phyloP scores from a whole-genome alignment of 805 yeast species.

The Pichia phayaonensis region DNA sequence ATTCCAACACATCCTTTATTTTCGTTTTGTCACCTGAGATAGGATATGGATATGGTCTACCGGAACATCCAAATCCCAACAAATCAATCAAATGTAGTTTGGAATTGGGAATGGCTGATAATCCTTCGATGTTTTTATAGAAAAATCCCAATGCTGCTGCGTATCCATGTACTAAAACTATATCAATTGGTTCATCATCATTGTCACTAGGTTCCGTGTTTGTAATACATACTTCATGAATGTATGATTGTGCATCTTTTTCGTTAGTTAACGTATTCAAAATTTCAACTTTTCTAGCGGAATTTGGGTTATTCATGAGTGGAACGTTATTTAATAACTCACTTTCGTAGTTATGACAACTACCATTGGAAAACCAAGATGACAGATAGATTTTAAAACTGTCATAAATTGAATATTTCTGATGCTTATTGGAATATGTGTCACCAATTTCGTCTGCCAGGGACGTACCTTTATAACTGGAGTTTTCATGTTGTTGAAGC shows the following conservation, averaged over 20 bases:
- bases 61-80: constrained; percentile 65
- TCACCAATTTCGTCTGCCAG: not conserved
- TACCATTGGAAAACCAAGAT: not conserved
- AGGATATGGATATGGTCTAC: constrained; percentile 39
- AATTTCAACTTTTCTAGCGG: constrained; percentile 28
- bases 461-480: not conserved
- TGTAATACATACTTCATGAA: constrained; percentile 67
- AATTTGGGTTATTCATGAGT: not conserved
- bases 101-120: constrained; percentile 45
- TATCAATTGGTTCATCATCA: constrained; percentile 6
- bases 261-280: constrained; percentile 49
- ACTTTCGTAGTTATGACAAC: not conserved
- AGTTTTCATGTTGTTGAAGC: not conserved
- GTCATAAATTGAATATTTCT: not conserved
- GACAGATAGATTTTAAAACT: not conserved
- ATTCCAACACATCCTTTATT: constrained; percentile 32
- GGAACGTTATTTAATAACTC: not conserved
- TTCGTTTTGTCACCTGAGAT: constrained; percentile 10
- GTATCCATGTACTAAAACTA: constrained; percentile 84
- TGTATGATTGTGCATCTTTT: constrained; percentile 30
- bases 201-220: not conserved
- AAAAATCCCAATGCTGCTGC: constrained; percentile 86
- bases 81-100: constrained; percentile 62
- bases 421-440: not conserved
- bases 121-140: constrained; percentile 54